These are phyloP conservation scores for Pleurotus djamor DNA, from an alignment of 768 basidiomycete genomes.

Conservation along the genomic window DNA sequence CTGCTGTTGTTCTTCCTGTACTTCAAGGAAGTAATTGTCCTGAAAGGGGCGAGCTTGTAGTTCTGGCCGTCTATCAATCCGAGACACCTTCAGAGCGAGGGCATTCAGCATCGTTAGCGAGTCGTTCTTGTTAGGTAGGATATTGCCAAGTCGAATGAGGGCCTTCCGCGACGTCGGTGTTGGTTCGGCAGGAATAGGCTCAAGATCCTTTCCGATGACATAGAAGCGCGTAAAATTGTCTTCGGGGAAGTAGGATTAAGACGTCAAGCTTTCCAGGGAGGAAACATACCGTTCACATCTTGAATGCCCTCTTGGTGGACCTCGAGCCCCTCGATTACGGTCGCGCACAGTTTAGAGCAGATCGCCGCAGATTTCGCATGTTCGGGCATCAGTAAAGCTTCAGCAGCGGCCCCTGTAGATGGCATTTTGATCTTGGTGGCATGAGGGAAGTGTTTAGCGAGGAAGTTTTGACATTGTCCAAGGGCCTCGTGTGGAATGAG, in stretches of 20 bases:
- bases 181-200: conserved; percentile 19
- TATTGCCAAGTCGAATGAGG: conserved; percentile 20
- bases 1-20: conserved; percentile 25
- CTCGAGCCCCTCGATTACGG: conserved; percentile 59
- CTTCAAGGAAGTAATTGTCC: conserved; percentile 66
- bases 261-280: background rate
- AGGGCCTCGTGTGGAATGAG: conserved; percentile 48
- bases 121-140: background rate
- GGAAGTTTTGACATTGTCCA: conserved; percentile 73
- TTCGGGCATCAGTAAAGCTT: conserved; percentile 31
- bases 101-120: conserved; percentile 22
- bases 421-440: conserved; percentile 53
- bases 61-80: conserved; percentile 68
- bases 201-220: conserved; percentile 34
- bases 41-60: conserved; percentile 42
- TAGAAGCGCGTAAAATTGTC: conserved; percentile 74
- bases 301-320: conserved; percentile 65
- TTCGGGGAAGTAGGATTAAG: conserved; percentile 19
- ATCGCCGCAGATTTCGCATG: conserved; percentile 64
- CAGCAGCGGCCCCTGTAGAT: conserved; percentile 75
- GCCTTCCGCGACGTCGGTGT: conserved; percentile 19
- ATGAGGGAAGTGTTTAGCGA: conserved; percentile 48
- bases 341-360: conserved; percentile 64
- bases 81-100: conserved; percentile 41
- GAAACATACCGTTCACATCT: conserved; percentile 44